phyloP scores from a whole-genome alignment of 805 yeast species.

The Metschnikowia cerradonensis region DNA sequence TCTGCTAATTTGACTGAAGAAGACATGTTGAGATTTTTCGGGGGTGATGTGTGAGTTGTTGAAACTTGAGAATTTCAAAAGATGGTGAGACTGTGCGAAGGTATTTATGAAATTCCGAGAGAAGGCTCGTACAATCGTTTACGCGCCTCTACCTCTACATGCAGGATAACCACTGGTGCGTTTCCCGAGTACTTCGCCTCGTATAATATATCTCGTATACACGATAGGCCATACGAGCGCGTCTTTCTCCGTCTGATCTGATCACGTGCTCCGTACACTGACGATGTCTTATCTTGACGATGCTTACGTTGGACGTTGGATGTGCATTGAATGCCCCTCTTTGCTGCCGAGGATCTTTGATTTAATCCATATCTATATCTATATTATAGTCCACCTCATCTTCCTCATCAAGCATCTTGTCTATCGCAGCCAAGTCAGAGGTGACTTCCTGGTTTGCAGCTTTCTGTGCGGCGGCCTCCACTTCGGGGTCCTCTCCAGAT shows the following conservation, averaged over 20 bases:
- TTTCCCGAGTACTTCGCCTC: neutral
- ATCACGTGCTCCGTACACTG: neutral
- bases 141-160: constrained; percentile 4
- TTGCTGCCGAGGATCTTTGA: neutral
- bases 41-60: constrained; percentile 12
- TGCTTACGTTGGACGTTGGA: neutral
- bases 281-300: no score
- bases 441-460: neutral
- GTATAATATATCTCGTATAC: neutral
- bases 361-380: constrained; percentile 17
- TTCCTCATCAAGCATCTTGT: constrained; percentile 34
- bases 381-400: constrained; percentile 37
- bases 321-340: neutral
- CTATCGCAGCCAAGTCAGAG: constrained; percentile 26
- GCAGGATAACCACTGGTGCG: neutral
- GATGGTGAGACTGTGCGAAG: neutral
- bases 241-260: neutral
- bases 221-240: neutral
- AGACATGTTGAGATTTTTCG: constrained; percentile 12
- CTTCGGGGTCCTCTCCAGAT: neutral
- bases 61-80: constrained; percentile 10
- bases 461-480: neutral
- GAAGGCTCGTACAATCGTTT: constrained; percentile 18
- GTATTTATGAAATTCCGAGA: constrained; percentile 4
- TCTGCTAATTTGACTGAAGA: constrained; percentile 32